Evolutionary conservation across 768 basidiomycete genomes (phyloP), one percentile per base, ranked within the genome.

Genomic region (Saitozyma sp.): DNA sequence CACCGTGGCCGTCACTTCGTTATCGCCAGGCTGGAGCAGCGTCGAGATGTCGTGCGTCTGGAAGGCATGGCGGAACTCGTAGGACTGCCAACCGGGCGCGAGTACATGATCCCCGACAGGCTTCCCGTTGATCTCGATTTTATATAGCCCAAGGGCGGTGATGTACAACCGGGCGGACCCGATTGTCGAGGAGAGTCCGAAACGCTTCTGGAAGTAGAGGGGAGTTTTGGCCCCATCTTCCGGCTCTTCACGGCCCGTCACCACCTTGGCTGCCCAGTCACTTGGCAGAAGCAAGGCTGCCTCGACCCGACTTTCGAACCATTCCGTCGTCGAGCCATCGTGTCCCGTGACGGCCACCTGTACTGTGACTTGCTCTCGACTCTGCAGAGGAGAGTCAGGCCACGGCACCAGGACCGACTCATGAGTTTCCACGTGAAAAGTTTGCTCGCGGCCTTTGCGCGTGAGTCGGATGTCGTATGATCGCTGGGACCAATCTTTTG

Each of bases 381-480:
- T 68, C 4, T 10, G 37, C 38, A 78, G 54, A 3, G 71, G 69
- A 0, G 40, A 1, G 6, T 63, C 63, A 10, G 73, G 75, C 77
- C 77, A 78, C 14, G 73, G 70, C 0, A 78, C 75, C 9, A 78
- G 60, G 6, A 72, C 60, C 11, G 66, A 73, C 9, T 62, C 48
- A 7, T 49, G 29, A 9, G 68, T 65, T 10, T 63, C 54, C 3
- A 62, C 63, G 3, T 48, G 37, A 52, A 62, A 69, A 2, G 40
- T 20, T 41, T 66, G 61, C 16, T 59, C 50, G 9, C 46, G 48
- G 0, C 55, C 58, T 3, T 59, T 41, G 4, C 63, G 54, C 6
- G 37, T 43, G 50, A 75, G 46, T 6, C 46, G 37, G 8, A 78
- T 43, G 38, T 69, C 70, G 56, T 78, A 78, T 3, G 61, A 54